phyloP scores from a whole-genome alignment of 352 stramenopile genomes.

The Pythium rishiriense region DNA sequence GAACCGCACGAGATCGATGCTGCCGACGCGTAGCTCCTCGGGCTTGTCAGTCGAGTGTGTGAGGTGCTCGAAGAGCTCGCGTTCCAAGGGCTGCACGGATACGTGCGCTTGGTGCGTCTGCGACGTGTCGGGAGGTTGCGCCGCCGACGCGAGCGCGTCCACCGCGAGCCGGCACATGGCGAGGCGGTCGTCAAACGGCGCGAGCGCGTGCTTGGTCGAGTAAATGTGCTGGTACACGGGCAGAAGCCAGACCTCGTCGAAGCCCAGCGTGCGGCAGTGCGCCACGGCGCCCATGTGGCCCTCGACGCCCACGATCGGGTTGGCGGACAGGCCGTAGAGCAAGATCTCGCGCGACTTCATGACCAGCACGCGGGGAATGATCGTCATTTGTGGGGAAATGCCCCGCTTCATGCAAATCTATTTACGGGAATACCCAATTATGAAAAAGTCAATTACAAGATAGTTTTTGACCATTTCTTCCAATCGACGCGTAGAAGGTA shows the following conservation, averaged over 20 bases:
- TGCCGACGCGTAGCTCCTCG: slow-evolving; percentile 55
- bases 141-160: slow-evolving; percentile 29
- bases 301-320: slow-evolving; percentile 66
- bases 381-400: too few species aligned
- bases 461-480: not conserved
- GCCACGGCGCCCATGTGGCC: slow-evolving; percentile 84
- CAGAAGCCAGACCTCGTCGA: slow-evolving; percentile 89
- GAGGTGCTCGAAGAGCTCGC: slow-evolving; percentile 61
- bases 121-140: not conserved
- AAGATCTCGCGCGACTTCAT: slow-evolving; percentile 44
- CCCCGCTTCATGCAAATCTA: too few species aligned
- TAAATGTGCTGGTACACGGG: slow-evolving; percentile 91
- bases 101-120: slow-evolving; percentile 35
- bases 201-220: slow-evolving; percentile 72
- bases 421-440: not conserved
- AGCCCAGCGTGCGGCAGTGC: slow-evolving; percentile 49
- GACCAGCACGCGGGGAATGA: not conserved
- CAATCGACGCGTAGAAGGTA: not conserved
- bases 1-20: slow-evolving; percentile 71
- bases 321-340: slow-evolving; percentile 84
- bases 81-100: slow-evolving; percentile 60
- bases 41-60: slow-evolving; percentile 28
- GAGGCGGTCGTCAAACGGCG: slow-evolving; percentile 71
- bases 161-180: slow-evolving; percentile 69
- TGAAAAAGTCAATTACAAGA: not conserved